A percentile compares a stretch with the other conserved stretches of the same genome.
phyloP scores from a whole-genome alignment of 2,329 filamentous ascomycete genomes.

The Aureobasidium uvarum region DNA sequence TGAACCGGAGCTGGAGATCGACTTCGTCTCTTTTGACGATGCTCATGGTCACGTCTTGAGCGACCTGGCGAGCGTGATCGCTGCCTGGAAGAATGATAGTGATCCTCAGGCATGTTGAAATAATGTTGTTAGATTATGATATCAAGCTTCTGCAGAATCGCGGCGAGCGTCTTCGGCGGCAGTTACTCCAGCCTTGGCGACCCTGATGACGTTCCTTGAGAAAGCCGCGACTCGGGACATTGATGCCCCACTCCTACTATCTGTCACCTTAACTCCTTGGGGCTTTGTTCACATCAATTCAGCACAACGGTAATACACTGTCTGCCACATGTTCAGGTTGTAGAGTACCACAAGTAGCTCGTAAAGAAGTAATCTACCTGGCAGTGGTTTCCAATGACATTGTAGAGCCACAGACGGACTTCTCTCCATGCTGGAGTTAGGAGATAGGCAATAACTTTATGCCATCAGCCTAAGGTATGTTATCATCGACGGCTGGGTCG shows the following conservation, averaged over 20 bases:
- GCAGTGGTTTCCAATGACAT: not conserved
- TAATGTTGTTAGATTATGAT: not conserved
- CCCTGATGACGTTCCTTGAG: constrained; percentile 9
- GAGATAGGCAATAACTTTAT: not conserved
- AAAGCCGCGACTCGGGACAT: constrained; percentile 6
- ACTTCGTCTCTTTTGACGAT: constrained; percentile 18
- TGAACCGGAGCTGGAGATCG: constrained; percentile 28
- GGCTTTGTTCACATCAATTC: not conserved
- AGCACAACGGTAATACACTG: not conserved
- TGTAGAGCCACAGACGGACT: not conserved
- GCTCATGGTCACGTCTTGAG: constrained; percentile 10
- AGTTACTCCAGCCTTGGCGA: not conserved
- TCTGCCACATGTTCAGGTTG: not conserved
- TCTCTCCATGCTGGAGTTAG: constrained; percentile 8
- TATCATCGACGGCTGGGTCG: constrained; percentile 10
- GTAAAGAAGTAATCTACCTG: not conserved
- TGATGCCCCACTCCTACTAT: not conserved
- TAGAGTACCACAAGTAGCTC: not conserved
- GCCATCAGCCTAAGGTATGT: constrained; percentile 13
- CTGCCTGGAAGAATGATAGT: constrained; percentile 13
- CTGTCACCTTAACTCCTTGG: not conserved
- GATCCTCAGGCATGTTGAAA: constrained; percentile 12
- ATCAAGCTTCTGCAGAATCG: not conserved
- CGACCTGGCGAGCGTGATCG: constrained; percentile 12
- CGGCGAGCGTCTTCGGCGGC: not conserved